Conservation (phyloP, 202 grass and related monocot species). For the Carex arenaria region DNA sequence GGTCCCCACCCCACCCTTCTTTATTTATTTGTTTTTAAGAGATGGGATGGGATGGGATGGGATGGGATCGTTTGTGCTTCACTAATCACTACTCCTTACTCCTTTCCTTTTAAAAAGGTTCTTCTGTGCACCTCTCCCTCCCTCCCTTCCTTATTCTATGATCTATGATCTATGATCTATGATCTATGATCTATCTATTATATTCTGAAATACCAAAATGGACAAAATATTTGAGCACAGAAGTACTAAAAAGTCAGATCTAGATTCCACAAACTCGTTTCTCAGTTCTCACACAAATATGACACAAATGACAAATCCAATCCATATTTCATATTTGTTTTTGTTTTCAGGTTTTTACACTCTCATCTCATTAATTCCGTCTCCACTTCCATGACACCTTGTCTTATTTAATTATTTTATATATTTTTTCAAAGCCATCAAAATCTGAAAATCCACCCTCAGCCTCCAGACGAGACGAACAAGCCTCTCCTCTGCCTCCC, state of each 20-base stretch:
- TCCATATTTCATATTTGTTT: too few relatives aligned
- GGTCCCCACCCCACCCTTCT: background rate
- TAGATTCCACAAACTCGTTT: background rate
- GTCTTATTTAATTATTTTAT: background rate
- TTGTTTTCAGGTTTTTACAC: background rate
- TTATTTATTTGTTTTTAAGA: background rate
- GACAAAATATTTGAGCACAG: background rate
- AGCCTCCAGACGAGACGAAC: background rate
- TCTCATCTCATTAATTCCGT: background rate
- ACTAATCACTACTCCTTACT: too few relatives aligned
- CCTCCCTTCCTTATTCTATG: too few relatives aligned
- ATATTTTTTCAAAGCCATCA: conserved; percentile 4
- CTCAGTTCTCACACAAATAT: background rate
- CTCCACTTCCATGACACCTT: conserved; percentile 6
- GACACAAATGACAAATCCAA: too few relatives aligned
- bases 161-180: too few relatives aligned
- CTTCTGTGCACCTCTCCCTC: too few relatives aligned
- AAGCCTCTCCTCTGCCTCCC: background rate
- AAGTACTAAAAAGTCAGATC: conserved; percentile 2
- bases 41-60: too few relatives aligned
- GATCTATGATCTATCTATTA: too few relatives aligned
- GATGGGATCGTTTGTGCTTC: background rate
- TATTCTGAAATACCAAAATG: background rate
- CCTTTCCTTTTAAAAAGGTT: too few relatives aligned
- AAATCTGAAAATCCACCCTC: background rate